These are phyloP conservation scores for Boletus rufocinnamomeus DNA, from an alignment of 768 basidiomycete species.

Conservation along the genomic window DNA sequence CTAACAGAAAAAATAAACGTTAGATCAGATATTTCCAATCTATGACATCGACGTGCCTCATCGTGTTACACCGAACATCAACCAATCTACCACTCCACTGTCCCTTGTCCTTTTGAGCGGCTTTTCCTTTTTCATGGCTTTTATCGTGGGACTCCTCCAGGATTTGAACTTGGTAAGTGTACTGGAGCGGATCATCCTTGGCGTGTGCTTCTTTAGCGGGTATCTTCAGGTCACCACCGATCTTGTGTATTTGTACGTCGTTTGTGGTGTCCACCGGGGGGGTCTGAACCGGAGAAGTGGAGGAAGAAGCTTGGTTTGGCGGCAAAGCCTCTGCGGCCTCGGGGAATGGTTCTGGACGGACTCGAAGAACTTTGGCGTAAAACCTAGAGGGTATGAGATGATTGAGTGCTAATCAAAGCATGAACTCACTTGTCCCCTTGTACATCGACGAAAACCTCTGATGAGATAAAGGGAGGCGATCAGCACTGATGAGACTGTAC, in stretches of 20 bases:
- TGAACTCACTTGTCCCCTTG: conserved; percentile 77
- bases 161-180: conserved; percentile 87
- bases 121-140: conserved; percentile 60
- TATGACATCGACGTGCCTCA: conserved; percentile 61
- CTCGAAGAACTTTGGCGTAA: conserved; percentile 76
- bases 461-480: conserved; percentile 18
- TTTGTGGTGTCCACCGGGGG: conserved; percentile 49
- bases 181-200: conserved; percentile 77
- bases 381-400: conserved; percentile 53
- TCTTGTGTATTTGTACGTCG: conserved; percentile 58
- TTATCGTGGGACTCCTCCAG: conserved; percentile 76
- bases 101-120: conserved; percentile 55
- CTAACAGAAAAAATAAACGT: conserved; percentile 40
- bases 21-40: conserved; percentile 2
- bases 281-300: conserved; percentile 49
- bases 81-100: conserved; percentile 76
- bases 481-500: conserved; percentile 12
- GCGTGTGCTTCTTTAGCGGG: conserved; percentile 67
- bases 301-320: conserved; percentile 34
- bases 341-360: conserved; percentile 60
- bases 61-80: conserved; percentile 76
- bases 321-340: conserved; percentile 40
- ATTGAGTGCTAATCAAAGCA: not conserved
- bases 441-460: conserved; percentile 86
- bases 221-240: conserved; percentile 79